Evolutionary conservation across 148 eudicot genomes (phyloP).

Genomic region (Cornus controversa): DNA sequence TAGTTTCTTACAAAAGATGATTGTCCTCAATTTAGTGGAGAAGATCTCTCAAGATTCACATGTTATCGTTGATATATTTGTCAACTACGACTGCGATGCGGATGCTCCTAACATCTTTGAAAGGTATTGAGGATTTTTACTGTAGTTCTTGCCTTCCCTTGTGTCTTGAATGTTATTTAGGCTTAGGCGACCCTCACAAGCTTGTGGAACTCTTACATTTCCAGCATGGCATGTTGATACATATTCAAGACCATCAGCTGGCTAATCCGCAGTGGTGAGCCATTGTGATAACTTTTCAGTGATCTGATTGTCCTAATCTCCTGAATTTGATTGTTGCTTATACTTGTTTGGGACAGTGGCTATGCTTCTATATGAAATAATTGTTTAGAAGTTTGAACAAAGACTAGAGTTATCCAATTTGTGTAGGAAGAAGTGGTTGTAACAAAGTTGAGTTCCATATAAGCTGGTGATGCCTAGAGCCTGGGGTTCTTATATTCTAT

Average conservation of each 20-base stretch:
- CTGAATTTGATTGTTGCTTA: background rate
- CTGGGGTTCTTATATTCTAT: no score
- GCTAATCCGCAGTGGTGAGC: background rate
- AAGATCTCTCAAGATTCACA: slow-evolving; percentile 88
- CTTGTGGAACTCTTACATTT: background rate
- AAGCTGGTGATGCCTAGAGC: background rate
- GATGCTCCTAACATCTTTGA: slow-evolving; percentile 97
- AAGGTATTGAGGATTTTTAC: slow-evolving; percentile 54
- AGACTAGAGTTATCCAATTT: no score
- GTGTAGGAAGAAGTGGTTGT: background rate
- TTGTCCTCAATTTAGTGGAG: slow-evolving; percentile 85
- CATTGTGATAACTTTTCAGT: background rate
- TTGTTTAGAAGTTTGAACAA: background rate
- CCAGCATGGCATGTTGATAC: background rate
- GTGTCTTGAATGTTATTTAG: background rate
- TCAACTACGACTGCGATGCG: slow-evolving; percentile 96
- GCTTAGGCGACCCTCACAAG: background rate
- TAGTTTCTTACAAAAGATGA: slow-evolving; percentile 97
- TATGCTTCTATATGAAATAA: background rate
- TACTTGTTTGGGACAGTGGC: background rate
- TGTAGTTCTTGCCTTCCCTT: background rate
- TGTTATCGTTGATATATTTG: slow-evolving; percentile 81
- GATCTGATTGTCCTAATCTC: background rate
- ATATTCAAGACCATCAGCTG: background rate
- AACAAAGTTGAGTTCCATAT: background rate